Conservation (phyloP, 306 rosid species). For the Casuarina glauca region DNA sequence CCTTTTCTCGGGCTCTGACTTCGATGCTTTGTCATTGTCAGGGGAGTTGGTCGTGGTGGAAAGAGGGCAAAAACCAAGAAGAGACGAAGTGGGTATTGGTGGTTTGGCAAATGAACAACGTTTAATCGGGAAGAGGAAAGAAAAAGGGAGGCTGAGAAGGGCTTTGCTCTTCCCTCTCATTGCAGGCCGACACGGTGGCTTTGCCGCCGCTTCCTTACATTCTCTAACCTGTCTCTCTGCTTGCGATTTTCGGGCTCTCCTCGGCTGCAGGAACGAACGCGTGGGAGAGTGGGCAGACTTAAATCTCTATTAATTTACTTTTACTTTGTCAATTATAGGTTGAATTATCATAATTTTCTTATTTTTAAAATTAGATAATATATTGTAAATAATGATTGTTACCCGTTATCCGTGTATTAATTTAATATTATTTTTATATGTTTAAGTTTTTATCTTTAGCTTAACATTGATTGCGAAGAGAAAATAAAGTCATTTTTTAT, state of each 20-base stretch:
- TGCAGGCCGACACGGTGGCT: neutral
- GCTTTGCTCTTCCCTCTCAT: conserved; percentile 49
- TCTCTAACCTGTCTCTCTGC: neutral
- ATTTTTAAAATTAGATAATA: too few relatives aligned
- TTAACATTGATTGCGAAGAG: too few relatives aligned
- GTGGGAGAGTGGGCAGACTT: neutral
- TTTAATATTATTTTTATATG: too few relatives aligned
- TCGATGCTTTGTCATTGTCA: conserved; percentile 12
- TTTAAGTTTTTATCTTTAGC: too few relatives aligned
- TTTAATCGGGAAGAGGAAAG: conserved; percentile 45
- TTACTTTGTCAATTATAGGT: too few relatives aligned
- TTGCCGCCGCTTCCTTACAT: neutral
- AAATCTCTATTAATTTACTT: too few relatives aligned
- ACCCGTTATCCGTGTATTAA: too few relatives aligned
- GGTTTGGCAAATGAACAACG: conserved; percentile 39
- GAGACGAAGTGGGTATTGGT: conserved; percentile 35
- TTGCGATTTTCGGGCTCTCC: neutral
- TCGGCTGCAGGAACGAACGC: neutral
- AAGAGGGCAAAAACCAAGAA: conserved; percentile 52
- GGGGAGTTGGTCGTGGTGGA: conserved; percentile 43
- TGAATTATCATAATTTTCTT: too few relatives aligned
- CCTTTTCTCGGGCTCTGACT: conserved; percentile 30
- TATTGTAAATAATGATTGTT: too few relatives aligned
- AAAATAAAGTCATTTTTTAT: too few relatives aligned
- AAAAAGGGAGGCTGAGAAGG: conserved; percentile 47